These are phyloP conservation scores for Backusella westeae DNA, from an alignment of 192 early-diverging fungal genomes.

Conservation along the genomic window DNA sequence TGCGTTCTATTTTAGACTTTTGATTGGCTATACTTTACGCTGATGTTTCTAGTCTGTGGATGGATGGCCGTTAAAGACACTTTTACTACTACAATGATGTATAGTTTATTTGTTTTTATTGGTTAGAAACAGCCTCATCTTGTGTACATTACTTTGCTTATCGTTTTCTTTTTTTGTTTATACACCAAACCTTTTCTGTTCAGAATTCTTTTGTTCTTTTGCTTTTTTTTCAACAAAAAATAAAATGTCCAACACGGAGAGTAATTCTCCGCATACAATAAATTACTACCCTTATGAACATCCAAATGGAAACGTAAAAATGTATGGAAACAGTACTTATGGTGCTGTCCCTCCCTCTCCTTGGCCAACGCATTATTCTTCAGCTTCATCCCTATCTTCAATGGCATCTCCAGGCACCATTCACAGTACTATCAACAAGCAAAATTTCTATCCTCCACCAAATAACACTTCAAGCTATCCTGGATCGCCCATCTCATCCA, in stretches of 20 bases:
- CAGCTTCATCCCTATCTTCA: background rate
- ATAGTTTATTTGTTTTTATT: background rate
- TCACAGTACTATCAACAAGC: background rate
- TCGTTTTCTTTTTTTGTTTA: background rate
- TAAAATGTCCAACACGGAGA: background rate
- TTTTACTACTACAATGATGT: background rate
- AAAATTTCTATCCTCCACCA: background rate
- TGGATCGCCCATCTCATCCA: background rate
- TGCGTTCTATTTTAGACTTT: background rate
- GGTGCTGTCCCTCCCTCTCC: background rate
- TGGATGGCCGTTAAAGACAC: background rate
- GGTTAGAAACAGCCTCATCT: background rate
- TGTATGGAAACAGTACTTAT: background rate
- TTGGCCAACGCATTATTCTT: background rate
- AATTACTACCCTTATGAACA: background rate
- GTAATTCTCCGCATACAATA: slow-evolving; percentile 4
- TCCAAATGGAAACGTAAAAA: background rate
- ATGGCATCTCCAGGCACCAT: background rate
- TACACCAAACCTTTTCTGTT: background rate
- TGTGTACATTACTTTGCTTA: background rate
- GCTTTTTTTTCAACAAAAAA: background rate
- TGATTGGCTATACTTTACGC: background rate
- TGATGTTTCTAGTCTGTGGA: background rate
- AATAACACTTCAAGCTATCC: background rate
- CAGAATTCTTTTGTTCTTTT: background rate